Percentiles rank a stretch among this genome's conserved stretches.
phyloP scores from a whole-genome alignment of 2,329 filamentous ascomycete genomes.

The Ascochyta lentis region DNA sequence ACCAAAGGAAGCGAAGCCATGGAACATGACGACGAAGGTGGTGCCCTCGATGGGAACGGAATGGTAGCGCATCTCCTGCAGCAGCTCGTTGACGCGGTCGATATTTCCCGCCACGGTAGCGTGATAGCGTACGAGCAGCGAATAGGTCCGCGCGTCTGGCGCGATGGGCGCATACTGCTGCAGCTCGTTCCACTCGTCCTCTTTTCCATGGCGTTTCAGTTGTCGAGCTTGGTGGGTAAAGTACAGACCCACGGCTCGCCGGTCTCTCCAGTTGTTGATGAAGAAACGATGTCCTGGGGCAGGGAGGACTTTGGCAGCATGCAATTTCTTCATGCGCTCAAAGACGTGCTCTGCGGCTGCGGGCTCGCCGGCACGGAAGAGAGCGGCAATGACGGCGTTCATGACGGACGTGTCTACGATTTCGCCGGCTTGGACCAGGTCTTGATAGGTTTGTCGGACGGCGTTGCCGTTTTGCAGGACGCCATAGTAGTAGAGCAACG shows the following conservation, averaged over 20 bases:
- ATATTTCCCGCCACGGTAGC: conserved; percentile 73
- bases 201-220: conserved; percentile 53
- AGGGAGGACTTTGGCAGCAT: conserved; percentile 48
- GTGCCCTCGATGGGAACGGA: conserved; percentile 73
- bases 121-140: conserved; percentile 78
- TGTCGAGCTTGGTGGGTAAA: conserved; percentile 55
- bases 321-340: conserved; percentile 76
- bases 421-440: conserved; percentile 84
- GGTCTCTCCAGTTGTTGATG: conserved; percentile 51
- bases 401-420: conserved; percentile 86
- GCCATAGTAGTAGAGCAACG: conserved; percentile 83
- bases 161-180: conserved; percentile 71
- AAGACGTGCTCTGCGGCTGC: conserved; percentile 82
- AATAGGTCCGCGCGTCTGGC: conserved; percentile 80
- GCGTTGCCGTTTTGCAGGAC: conserved; percentile 74
- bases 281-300: conserved; percentile 37
- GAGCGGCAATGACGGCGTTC: conserved; percentile 82
- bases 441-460: conserved; percentile 77
- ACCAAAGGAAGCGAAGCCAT: conserved; percentile 80
- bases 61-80: conserved; percentile 79
- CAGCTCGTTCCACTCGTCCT: conserved; percentile 64
- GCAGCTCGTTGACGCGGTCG: conserved; percentile 69
- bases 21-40: conserved; percentile 81
- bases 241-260: conserved; percentile 54
- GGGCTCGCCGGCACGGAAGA: conserved; percentile 78